Conservation (phyloP, 192 early-diverging fungal species). For the Pilobolus umbonatus region DNA sequence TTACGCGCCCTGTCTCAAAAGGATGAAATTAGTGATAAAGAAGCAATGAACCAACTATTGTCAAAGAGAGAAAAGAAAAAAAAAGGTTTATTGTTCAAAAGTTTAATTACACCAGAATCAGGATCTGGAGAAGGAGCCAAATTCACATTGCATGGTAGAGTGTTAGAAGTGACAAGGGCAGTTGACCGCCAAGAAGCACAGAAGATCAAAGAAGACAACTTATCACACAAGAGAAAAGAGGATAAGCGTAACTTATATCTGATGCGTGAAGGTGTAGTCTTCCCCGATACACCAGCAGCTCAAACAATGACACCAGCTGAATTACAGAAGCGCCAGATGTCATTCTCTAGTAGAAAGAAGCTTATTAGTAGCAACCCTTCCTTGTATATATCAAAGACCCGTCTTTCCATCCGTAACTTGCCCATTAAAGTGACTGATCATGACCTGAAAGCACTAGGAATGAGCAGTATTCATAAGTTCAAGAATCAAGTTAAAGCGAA, state of each 20-base stretch:
- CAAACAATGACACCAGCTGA: slow-evolving; percentile 62
- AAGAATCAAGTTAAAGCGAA: slow-evolving; percentile 67
- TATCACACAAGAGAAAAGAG: slow-evolving; percentile 56
- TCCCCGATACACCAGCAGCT: slow-evolving; percentile 77
- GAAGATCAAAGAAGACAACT: slow-evolving; percentile 53
- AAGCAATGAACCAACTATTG: slow-evolving; percentile 23
- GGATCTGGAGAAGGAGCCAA: slow-evolving; percentile 40
- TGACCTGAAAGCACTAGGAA: slow-evolving; percentile 54
- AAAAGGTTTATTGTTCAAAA: slow-evolving; percentile 45
- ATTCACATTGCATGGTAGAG: slow-evolving; percentile 77
- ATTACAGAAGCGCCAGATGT: slow-evolving; percentile 79
- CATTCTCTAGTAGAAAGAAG: slow-evolving; percentile 76
- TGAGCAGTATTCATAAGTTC: slow-evolving; percentile 66
- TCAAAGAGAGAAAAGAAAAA: slow-evolving; percentile 52
- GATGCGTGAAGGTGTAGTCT: slow-evolving; percentile 88
- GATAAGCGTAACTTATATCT: slow-evolving; percentile 88
- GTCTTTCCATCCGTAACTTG: slow-evolving; percentile 87
- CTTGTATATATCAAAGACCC: slow-evolving; percentile 81
- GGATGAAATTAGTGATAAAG: slow-evolving; percentile 38
- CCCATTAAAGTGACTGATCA: slow-evolving; percentile 69
- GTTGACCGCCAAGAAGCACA: slow-evolving; percentile 70
- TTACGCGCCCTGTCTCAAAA: slow-evolving; percentile 49
- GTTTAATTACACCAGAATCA: slow-evolving; percentile 62
- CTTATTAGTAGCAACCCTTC: slow-evolving; percentile 82
- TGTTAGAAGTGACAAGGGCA: slow-evolving; percentile 74